phyloP scores from a whole-genome alignment of 2,329 filamentous ascomycete species.

The Neoscytalidium dimidiatum region DNA sequence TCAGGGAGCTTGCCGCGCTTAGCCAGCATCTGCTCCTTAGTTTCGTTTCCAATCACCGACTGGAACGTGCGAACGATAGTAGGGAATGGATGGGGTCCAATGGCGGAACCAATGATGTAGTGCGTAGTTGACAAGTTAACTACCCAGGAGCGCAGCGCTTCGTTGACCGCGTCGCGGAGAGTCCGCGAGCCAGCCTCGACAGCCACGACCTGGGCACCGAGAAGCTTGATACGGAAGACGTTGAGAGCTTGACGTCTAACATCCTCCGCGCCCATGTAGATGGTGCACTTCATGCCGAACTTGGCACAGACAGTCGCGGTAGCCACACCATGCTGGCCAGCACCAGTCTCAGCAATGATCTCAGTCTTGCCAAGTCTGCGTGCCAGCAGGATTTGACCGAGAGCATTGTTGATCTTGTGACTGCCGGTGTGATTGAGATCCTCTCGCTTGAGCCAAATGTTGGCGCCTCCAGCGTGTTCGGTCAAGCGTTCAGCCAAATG shows the following conservation, averaged over 20 bases:
- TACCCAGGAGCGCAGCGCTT: constrained; percentile 94
- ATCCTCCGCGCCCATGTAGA: constrained; percentile 98
- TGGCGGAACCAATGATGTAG: constrained; percentile 97
- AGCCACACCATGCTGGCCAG: constrained; percentile 95
- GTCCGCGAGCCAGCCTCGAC: constrained; percentile 84
- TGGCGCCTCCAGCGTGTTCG: constrained; percentile 84
- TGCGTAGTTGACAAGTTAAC: constrained; percentile 92
- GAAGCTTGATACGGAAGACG: constrained; percentile 96
- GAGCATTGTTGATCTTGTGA: constrained; percentile 99
- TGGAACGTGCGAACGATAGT: constrained; percentile 88
- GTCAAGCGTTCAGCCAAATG: constrained; percentile 88
- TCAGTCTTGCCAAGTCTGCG: constrained; percentile 86
- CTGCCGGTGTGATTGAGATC: constrained; percentile 97
- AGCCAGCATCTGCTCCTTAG: constrained; percentile 84
- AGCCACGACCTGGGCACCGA: constrained; percentile 88
- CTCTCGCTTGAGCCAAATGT: constrained; percentile 97
- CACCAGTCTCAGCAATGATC: constrained; percentile 97
- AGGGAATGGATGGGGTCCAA: constrained; percentile 96
- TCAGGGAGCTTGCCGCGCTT: constrained; percentile 88
- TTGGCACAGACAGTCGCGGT: constrained; percentile 97
- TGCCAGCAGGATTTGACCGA: constrained; percentile 77
- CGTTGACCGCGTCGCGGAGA: constrained; percentile 71
- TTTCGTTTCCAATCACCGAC: constrained; percentile 92
- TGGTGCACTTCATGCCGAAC: constrained; percentile 96
- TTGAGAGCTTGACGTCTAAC: constrained; percentile 94